These are phyloP conservation scores for Austroboletus eburneus DNA, from an alignment of 768 basidiomycete species.

Conservation along the genomic window DNA sequence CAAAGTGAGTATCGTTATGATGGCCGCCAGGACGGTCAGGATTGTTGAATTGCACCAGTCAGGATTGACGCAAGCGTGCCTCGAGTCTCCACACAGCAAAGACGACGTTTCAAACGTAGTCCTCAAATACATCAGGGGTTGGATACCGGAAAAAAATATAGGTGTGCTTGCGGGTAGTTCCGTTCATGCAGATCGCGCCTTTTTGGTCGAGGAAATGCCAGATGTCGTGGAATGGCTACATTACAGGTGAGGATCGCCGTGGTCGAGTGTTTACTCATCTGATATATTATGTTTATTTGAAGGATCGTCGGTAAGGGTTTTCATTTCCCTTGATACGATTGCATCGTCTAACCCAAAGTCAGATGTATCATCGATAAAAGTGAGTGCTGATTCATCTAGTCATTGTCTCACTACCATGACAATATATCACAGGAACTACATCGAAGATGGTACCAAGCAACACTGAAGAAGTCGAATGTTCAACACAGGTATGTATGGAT, in stretches of 20 bases:
- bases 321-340: background rate
- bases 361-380: slow-evolving; percentile 88
- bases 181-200: slow-evolving; percentile 75
- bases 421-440: slow-evolving; percentile 53
- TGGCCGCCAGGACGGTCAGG: background rate
- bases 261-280: background rate
- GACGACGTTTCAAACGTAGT: slow-evolving; percentile 59
- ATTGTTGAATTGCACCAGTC: slow-evolving; percentile 44
- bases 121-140: slow-evolving; percentile 75
- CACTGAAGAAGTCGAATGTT: slow-evolving; percentile 31
- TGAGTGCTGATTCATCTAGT: slow-evolving; percentile 13
- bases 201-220: slow-evolving; percentile 77
- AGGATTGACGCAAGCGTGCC: slow-evolving; percentile 76
- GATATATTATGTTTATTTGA: background rate
- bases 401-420: background rate
- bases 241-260: slow-evolving; percentile 52
- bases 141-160: slow-evolving; percentile 63
- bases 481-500: slow-evolving; percentile 51
- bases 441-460: slow-evolving; percentile 62
- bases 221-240: slow-evolving; percentile 75
- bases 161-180: slow-evolving; percentile 85
- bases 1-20: slow-evolving; percentile 39
- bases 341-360: background rate
- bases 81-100: slow-evolving; percentile 62
- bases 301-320: slow-evolving; percentile 66